A percentile compares a stretch with the other conserved stretches of the same genome.
These are phyloP conservation scores for Panus rudis DNA, from an alignment of 768 basidiomycete genomes.

Conservation along the genomic window DNA sequence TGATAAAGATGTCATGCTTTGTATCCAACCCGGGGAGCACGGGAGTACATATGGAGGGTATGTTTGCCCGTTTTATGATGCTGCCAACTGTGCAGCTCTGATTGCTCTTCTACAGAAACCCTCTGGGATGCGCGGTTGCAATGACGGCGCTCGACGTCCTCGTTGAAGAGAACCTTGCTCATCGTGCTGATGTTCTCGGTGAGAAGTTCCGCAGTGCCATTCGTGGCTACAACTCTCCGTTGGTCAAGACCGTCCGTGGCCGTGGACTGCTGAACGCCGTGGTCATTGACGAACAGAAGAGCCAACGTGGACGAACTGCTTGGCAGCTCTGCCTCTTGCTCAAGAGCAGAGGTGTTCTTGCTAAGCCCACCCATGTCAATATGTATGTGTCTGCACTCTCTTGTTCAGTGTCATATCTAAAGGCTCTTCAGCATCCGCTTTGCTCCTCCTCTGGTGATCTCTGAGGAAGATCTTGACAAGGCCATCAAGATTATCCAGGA, in stretches of 20 bases:
- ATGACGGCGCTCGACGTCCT: slow-evolving; percentile 91
- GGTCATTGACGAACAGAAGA: slow-evolving; percentile 82
- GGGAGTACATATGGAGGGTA: slow-evolving; percentile 95
- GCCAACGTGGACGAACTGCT: slow-evolving; percentile 71
- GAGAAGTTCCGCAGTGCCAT: slow-evolving; percentile 69
- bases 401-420: slow-evolving; percentile 2
- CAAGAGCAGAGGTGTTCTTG: slow-evolving; percentile 86
- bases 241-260: slow-evolving; percentile 77
- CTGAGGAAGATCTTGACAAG: slow-evolving; percentile 75
- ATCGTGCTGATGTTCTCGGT: slow-evolving; percentile 75
- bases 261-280: slow-evolving; percentile 88
- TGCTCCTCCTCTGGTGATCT: slow-evolving; percentile 91
- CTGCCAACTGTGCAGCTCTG: slow-evolving; percentile 1
- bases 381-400: slow-evolving; percentile 50
- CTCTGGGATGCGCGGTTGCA: slow-evolving; percentile 93
- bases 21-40: slow-evolving; percentile 92
- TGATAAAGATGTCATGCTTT: slow-evolving; percentile 87
- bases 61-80: slow-evolving; percentile 25
- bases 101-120: slow-evolving; percentile 51
- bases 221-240: slow-evolving; percentile 53
- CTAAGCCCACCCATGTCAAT: slow-evolving; percentile 94
- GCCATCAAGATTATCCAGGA: slow-evolving; percentile 72
- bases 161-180: slow-evolving; percentile 74
- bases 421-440: slow-evolving; percentile 71
- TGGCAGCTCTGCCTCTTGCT: slow-evolving; percentile 95